Base-by-base conservation (phyloP, 768 basidiomycete species). In the Boletus subcaerulescens region DNA sequence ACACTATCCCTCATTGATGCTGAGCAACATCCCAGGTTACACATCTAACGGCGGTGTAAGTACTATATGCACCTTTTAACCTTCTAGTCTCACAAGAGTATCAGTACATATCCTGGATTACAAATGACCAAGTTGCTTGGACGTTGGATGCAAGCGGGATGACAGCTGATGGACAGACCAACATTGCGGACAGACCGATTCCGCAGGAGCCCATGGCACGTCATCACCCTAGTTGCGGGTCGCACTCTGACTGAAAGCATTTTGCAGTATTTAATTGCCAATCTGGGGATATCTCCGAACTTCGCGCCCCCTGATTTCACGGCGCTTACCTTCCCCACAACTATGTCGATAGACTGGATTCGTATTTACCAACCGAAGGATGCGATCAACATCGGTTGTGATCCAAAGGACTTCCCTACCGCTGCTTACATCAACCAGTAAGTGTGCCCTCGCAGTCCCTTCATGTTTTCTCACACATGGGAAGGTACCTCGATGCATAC, bases 311-410 rank as follows among this genome's bases (percentile, higher is more conserved):
- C 94, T 48, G 87, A 97, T 72, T 77, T 91, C 47, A 71, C 79
- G 17, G 76, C 87, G 55, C 74, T 96, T 20, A 74, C 72, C 17
- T 93, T 91, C 73, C 93, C 93, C 9, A 70, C 85, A 5, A 74
- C 65, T 3, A 86, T 97, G 90, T 76, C 74, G 45, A 76, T 96
- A 40, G 92, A 97, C 67, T 97, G 87, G 74, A 83, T 98, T 51
- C 83, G 95, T 22, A 90, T 98, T 9, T 98, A 97, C 71, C 95
- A 97, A 67, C 83, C 83, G 3, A 74, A 79, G 64, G 70, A 82
- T 57, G 66, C 78, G 31, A 77, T 83, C 53, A 95, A 93, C 67
- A 78, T 92, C 48, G 93, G 94, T 15, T 98, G 94, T 66, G 86
- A 90, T 66, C 94, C 94, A 13, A 65, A 72, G 43, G 80, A 82